These are phyloP conservation scores for Mycena sanguinolenta DNA, from an alignment of 768 basidiomycete genomes.

Conservation along the genomic window DNA sequence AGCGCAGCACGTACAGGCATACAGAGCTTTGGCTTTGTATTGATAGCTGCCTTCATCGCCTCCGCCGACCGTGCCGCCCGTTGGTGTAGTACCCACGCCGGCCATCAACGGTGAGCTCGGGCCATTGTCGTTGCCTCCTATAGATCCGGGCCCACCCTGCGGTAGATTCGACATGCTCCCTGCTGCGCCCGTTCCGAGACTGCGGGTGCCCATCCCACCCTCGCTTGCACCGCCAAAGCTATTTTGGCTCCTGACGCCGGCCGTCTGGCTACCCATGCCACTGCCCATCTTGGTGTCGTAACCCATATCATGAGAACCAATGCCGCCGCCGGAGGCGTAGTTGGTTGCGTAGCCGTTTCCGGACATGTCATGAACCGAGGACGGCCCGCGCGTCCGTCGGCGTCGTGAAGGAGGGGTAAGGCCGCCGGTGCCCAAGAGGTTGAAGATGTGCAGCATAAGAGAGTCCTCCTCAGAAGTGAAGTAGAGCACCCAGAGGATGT, in stretches of 20 bases:
- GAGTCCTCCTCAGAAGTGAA: slow-evolving; percentile 98
- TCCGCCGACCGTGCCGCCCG: slow-evolving; percentile 53
- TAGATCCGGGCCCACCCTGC: slow-evolving; percentile 54
- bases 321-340: slow-evolving; percentile 76
- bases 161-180: slow-evolving; percentile 72
- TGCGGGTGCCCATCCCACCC: slow-evolving; percentile 41
- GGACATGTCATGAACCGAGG: slow-evolving; percentile 74
- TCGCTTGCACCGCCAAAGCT: slow-evolving; percentile 60
- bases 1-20: slow-evolving; percentile 76
- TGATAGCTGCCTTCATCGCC: slow-evolving; percentile 58
- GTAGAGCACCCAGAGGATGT: slow-evolving; percentile 97
- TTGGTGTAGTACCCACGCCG: slow-evolving; percentile 64
- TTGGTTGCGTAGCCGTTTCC: slow-evolving; percentile 76
- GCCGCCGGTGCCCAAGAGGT: slow-evolving; percentile 88
- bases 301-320: slow-evolving; percentile 71
- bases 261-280: slow-evolving; percentile 57
- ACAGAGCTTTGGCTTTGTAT: slow-evolving; percentile 90
- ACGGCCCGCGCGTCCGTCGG: slow-evolving; percentile 75
- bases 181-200: slow-evolving; percentile 54
- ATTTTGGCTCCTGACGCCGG: slow-evolving; percentile 61
- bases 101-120: slow-evolving; percentile 78
- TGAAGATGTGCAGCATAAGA: slow-evolving; percentile 86
- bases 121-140: slow-evolving; percentile 62
- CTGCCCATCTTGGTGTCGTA: slow-evolving; percentile 76
- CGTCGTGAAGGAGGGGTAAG: slow-evolving; percentile 86